These are phyloP conservation scores for Protomyces inouyei DNA, from an alignment of 1,139 yeast species.

Conservation along the genomic window DNA sequence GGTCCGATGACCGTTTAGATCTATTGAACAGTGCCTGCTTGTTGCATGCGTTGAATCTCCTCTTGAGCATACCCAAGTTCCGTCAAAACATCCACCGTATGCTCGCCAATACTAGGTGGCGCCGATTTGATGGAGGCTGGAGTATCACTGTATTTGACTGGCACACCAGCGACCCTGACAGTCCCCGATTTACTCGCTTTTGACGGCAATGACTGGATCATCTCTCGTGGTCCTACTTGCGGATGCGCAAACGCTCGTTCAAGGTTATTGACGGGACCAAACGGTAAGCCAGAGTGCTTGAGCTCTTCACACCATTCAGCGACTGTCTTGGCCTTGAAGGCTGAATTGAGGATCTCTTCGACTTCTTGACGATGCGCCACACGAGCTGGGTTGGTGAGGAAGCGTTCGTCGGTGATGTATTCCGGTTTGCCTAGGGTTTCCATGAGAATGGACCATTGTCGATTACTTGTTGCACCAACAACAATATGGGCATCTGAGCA, in stretches of 20 bases:
- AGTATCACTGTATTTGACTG: constrained; percentile 40
- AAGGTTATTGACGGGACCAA: constrained; percentile 45
- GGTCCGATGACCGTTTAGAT: constrained; percentile 7
- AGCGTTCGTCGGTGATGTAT: constrained; percentile 41
- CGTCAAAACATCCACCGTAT: constrained; percentile 32
- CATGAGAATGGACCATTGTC: constrained; percentile 40
- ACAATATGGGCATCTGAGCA: constrained; percentile 42
- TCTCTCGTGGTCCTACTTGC: constrained; percentile 42
- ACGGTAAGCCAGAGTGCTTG: constrained; percentile 41
- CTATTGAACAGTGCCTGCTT: constrained; percentile 8
- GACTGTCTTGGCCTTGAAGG: constrained; percentile 31
- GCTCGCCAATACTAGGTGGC: constrained; percentile 35
- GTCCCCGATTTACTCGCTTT: constrained; percentile 41
- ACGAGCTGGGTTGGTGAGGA: constrained; percentile 41
- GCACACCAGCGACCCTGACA: constrained; percentile 42
- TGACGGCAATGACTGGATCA: constrained; percentile 38
- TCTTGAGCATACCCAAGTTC: constrained; percentile 10
- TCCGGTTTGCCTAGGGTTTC: constrained; percentile 41
- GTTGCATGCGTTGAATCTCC: background rate
- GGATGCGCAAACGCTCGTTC: constrained; percentile 41
- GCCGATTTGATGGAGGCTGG: constrained; percentile 32
- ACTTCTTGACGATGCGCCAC: constrained; percentile 40
- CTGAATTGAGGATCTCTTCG: constrained; percentile 29
- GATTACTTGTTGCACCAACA: constrained; percentile 47
- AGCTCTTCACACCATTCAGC: constrained; percentile 42